These are phyloP conservation scores for Acanthamoeba rhysodes DNA, from an alignment of 208 protist genomes.

Conservation along the genomic window DNA sequence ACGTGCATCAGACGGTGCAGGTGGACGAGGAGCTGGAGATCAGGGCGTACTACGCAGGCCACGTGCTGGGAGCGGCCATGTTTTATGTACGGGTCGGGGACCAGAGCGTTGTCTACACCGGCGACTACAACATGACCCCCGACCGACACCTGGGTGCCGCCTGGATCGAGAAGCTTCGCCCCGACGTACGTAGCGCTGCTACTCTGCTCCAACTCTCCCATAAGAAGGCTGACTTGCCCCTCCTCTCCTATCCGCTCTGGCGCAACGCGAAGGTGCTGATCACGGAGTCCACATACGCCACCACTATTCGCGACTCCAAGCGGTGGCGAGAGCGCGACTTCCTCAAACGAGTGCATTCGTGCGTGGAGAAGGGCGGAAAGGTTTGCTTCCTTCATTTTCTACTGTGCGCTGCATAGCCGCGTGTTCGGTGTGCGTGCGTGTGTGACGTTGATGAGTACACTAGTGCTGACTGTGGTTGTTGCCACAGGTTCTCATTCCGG, in stretches of 20 bases:
- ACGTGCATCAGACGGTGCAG: slow-evolving; percentile 90
- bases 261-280: slow-evolving; percentile 87
- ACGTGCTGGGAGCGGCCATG: slow-evolving; percentile 94
- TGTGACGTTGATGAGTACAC: not conserved
- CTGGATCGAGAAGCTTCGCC: slow-evolving; percentile 85
- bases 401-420: not conserved
- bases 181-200: slow-evolving; percentile 89
- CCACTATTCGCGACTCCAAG: slow-evolving; percentile 95
- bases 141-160: slow-evolving; percentile 94
- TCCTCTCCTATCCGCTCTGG: not conserved
- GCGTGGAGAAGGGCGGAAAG: slow-evolving; percentile 89
- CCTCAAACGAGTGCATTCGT: slow-evolving; percentile 91
- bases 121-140: slow-evolving; percentile 96
- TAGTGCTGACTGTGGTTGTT: not conserved
- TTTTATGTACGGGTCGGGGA: slow-evolving; percentile 91
- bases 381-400: slow-evolving; percentile 73
- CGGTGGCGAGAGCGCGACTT: slow-evolving; percentile 93
- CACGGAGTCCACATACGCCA: slow-evolving; percentile 95
- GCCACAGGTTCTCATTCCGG: slow-evolving; percentile 92
- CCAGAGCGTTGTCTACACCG: slow-evolving; percentile 93
- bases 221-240: too few species aligned
- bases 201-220: not conserved
- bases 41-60: slow-evolving; percentile 95
- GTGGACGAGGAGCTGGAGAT: slow-evolving; percentile 91
- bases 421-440: too few species aligned